Conservation (phyloP, 306 rosid genomes). For the Canavalia gladiata region DNA sequence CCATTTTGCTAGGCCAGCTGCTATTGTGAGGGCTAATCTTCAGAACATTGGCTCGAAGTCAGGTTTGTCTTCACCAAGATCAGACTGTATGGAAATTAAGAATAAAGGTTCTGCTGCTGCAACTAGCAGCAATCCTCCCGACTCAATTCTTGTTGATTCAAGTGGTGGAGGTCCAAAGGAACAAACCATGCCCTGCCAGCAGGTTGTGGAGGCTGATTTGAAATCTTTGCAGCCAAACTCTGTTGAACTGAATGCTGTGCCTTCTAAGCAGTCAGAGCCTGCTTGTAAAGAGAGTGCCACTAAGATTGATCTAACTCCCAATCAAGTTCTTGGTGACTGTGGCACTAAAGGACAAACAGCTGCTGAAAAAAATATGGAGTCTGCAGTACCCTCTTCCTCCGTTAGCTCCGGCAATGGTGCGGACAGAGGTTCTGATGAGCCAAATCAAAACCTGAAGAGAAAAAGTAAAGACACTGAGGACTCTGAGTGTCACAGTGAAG, state of each 20-base stretch:
- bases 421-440: slow-evolving; percentile 73
- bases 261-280: slow-evolving; percentile 59
- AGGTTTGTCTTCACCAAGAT: slow-evolving; percentile 53
- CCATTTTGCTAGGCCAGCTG: slow-evolving; percentile 91
- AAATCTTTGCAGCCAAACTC: slow-evolving; percentile 57
- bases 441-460: slow-evolving; percentile 67
- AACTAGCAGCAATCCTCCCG: slow-evolving; percentile 54
- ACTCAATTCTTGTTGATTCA: slow-evolving; percentile 54
- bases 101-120: slow-evolving; percentile 54
- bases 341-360: slow-evolving; percentile 53
- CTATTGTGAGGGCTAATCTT: slow-evolving; percentile 72
- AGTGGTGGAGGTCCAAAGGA: slow-evolving; percentile 57
- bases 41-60: slow-evolving; percentile 60
- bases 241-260: slow-evolving; percentile 56
- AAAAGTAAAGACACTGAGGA: slow-evolving; percentile 79
- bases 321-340: slow-evolving; percentile 58
- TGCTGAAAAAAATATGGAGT: slow-evolving; percentile 66
- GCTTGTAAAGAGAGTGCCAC: slow-evolving; percentile 58
- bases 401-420: slow-evolving; percentile 84
- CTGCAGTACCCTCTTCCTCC: slow-evolving; percentile 78
- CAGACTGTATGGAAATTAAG: slow-evolving; percentile 53
- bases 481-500: slow-evolving; percentile 94
- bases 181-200: slow-evolving; percentile 54
- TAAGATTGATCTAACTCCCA: slow-evolving; percentile 57
- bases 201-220: slow-evolving; percentile 56